Percentiles rank a stretch among this genome's conserved stretches.
Evolutionary conservation across 176 grass and related monocot species (phyloP).

Genomic region (Hyparrhenia diplandra): DNA sequence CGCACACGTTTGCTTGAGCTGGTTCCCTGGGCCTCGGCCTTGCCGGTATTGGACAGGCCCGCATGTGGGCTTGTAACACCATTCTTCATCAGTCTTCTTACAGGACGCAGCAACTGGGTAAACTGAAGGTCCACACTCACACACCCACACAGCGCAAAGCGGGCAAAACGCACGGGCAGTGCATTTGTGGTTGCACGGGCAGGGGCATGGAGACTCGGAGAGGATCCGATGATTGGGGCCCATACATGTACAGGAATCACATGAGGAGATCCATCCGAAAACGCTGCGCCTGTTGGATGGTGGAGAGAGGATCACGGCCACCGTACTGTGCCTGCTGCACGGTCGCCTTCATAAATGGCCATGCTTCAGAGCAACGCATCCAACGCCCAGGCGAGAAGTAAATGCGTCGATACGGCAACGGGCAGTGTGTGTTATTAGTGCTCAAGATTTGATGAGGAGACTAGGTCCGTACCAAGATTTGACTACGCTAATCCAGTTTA

Average conservation of each 20-base stretch:
- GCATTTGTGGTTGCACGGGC: slow-evolving; percentile 28
- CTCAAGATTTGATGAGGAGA: slow-evolving; percentile 18
- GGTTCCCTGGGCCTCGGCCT: too few relatives aligned
- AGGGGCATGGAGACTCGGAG: not conserved
- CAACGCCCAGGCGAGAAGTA: slow-evolving; percentile 2
- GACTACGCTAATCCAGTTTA: slow-evolving; percentile 1
- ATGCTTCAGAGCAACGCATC: slow-evolving; percentile 33
- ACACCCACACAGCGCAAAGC: too few relatives aligned
- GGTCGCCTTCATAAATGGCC: slow-evolving; percentile 28
- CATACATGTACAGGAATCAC: slow-evolving; percentile 16
- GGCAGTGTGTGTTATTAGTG: slow-evolving; percentile 1
- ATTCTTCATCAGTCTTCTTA: too few relatives aligned
- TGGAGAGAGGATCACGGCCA: slow-evolving; percentile 14
- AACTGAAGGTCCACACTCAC: too few relatives aligned
- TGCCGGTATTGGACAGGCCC: too few relatives aligned
- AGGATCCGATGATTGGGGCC: slow-evolving; percentile 44
- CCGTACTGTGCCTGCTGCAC: slow-evolving; percentile 3
- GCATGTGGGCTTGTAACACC: too few relatives aligned
- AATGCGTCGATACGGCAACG: slow-evolving; percentile 33
- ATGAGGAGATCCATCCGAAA: slow-evolving; percentile 34
- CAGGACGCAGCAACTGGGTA: too few relatives aligned
- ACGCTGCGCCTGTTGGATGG: slow-evolving; percentile 18
- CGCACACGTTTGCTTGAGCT: too few relatives aligned
- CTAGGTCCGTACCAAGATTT: not conserved
- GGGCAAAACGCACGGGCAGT: slow-evolving; percentile 15